Conservation (phyloP, 2,329 filamentous ascomycete genomes). For the Diplodia corticola region DNA sequence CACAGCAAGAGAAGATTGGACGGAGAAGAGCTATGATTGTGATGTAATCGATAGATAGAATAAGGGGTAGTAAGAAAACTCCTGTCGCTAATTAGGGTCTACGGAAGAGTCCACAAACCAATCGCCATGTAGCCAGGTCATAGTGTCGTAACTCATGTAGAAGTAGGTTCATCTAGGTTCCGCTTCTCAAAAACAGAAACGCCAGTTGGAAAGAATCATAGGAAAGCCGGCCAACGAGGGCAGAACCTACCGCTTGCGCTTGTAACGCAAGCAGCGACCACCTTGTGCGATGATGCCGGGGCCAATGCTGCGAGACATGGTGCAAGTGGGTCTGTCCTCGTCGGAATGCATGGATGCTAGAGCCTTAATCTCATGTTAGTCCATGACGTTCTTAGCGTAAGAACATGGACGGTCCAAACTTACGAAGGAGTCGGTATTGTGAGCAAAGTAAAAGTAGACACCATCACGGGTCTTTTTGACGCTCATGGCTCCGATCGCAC, state of each 20-base stretch:
- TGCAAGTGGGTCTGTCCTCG: slow-evolving; percentile 72
- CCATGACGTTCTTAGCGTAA: background rate
- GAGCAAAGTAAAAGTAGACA: slow-evolving; percentile 85
- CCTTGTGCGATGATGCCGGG: slow-evolving; percentile 55
- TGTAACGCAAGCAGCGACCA: slow-evolving; percentile 50
- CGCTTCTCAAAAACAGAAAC: background rate
- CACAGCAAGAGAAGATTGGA: background rate
- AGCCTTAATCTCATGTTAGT: slow-evolving; percentile 49
- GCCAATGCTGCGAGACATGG: slow-evolving; percentile 77
- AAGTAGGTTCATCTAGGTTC: background rate
- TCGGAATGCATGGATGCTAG: slow-evolving; percentile 83
- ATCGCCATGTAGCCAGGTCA: background rate
- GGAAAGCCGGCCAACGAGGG: background rate
- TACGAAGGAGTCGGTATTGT: slow-evolving; percentile 86
- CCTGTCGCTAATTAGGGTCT: background rate
- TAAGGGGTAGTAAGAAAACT: background rate
- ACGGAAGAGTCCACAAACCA: background rate
- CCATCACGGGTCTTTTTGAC: slow-evolving; percentile 81
- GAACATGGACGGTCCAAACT: slow-evolving; percentile 27
- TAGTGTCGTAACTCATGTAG: background rate
- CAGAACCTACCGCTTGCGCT: slow-evolving; percentile 30
- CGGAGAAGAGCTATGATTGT: background rate
- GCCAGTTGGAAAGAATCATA: background rate
- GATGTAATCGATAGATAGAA: background rate
- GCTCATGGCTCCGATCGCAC: slow-evolving; percentile 85